phyloP scores from a whole-genome alignment of 2,329 filamentous ascomycete genomes.

The Fusarium sp. region DNA sequence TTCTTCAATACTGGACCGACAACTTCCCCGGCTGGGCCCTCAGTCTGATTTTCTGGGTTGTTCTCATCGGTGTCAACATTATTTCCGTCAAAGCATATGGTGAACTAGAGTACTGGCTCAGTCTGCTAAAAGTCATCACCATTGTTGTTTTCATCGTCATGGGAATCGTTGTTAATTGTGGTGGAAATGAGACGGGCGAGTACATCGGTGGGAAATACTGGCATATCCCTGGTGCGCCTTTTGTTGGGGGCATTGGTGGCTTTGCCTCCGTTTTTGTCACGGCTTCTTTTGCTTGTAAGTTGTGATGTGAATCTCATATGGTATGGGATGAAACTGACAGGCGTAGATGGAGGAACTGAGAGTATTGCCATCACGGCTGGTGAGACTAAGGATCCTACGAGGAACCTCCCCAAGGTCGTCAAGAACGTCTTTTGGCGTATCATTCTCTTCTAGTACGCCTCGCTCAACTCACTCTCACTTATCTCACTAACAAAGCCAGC shows the following conservation, averaged over 20 bases:
- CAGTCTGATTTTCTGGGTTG: constrained; percentile 68
- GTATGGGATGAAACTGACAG: neutral
- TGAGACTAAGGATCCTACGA: constrained; percentile 70
- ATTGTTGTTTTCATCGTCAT: constrained; percentile 71
- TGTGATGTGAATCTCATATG: neutral
- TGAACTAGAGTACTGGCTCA: constrained; percentile 66
- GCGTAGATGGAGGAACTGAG: constrained; percentile 62
- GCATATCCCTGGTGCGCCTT: constrained; percentile 68
- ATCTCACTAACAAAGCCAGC: constrained; percentile 30
- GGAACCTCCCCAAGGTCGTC: constrained; percentile 69
- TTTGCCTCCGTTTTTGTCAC: constrained; percentile 69
- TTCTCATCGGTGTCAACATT: constrained; percentile 58
- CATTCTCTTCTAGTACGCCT: constrained; percentile 57
- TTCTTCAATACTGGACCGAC: constrained; percentile 70
- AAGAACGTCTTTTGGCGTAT: constrained; percentile 74
- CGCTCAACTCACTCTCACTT: too few species aligned
- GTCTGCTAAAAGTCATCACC: constrained; percentile 62
- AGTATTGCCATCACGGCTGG: constrained; percentile 73
- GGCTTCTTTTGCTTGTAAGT: constrained; percentile 65
- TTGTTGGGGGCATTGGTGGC: constrained; percentile 71
- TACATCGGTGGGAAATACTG: constrained; percentile 70
- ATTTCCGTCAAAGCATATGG: constrained; percentile 49
- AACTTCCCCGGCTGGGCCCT: constrained; percentile 71
- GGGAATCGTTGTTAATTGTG: constrained; percentile 63
- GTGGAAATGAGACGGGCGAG: constrained; percentile 61